These are phyloP conservation scores for Malania oleifera DNA, from an alignment of 164 flowering plant species.

Conservation along the genomic window DNA sequence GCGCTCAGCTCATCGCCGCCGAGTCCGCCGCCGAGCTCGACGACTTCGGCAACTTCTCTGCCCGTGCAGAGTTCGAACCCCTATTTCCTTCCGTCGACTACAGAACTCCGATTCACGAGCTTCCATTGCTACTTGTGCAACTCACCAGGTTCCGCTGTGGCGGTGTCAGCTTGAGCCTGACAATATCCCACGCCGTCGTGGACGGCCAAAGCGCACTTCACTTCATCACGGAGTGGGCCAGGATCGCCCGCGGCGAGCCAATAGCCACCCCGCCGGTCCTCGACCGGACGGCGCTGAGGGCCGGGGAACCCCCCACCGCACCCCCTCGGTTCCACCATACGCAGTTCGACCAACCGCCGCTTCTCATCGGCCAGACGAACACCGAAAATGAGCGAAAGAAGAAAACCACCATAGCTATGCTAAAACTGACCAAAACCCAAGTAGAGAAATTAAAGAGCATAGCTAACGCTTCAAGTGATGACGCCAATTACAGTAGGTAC, in stretches of 20 bases:
- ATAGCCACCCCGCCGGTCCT: constrained; percentile 21
- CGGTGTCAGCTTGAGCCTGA: constrained; percentile 28
- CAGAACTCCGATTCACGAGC: constrained; percentile 21
- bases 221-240: constrained; percentile 45
- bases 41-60: constrained; percentile 29
- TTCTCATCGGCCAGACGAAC: constrained; percentile 21
- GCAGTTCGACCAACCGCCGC: constrained; percentile 30
- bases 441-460: constrained; percentile 26
- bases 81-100: constrained; percentile 39
- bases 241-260: constrained; percentile 39
- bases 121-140: constrained; percentile 40
- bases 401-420: constrained; percentile 21
- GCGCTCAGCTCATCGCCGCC: constrained; percentile 35
- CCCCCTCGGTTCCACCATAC: constrained; percentile 14
- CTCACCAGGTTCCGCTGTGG: constrained; percentile 46
- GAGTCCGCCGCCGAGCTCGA: constrained; percentile 23
- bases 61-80: constrained; percentile 9
- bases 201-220: constrained; percentile 42
- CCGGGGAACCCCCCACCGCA: constrained; percentile 17
- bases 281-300: constrained; percentile 27
- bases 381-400: constrained; percentile 22
- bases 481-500: constrained; percentile 29
- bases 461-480: constrained; percentile 20
- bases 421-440: constrained; percentile 28
- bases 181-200: constrained; percentile 32